Evolutionary conservation across 2,329 filamentous ascomycete genomes (phyloP).

Genomic region (Colletotrichum abscissum): DNA sequence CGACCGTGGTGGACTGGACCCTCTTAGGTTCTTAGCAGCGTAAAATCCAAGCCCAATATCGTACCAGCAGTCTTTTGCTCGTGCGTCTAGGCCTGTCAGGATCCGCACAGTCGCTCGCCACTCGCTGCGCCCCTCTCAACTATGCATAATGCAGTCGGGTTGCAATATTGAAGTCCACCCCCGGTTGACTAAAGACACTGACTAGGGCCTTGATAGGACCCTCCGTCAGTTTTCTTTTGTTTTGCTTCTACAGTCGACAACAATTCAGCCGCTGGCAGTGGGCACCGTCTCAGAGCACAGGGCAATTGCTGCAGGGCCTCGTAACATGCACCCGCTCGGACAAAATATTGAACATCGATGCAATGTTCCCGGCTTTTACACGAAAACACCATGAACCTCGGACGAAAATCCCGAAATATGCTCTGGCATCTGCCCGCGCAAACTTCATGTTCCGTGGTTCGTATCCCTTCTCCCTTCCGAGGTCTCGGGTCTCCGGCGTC

Average conservation of each 20-base stretch:
- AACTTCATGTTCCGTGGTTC: not conserved
- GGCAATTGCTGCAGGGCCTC: not conserved
- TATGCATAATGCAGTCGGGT: conserved; percentile 2
- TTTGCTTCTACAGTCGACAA: not conserved
- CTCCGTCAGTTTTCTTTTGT: not conserved
- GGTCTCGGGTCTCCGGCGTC: not conserved
- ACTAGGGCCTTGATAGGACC: not conserved
- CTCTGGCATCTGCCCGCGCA: not conserved
- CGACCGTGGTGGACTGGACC: not conserved
- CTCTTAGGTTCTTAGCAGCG: not conserved
- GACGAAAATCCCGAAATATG: not conserved
- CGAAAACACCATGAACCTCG: not conserved
- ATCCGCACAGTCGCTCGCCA: not conserved
- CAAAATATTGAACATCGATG: conserved; percentile 1
- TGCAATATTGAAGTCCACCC: conserved; percentile 10
- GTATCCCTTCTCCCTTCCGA: not conserved
- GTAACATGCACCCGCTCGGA: not conserved
- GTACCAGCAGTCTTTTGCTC: not conserved
- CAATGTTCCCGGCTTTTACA: not conserved
- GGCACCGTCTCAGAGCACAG: not conserved
- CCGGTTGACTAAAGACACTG: not conserved
- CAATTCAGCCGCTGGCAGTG: not conserved
- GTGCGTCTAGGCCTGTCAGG: conserved; percentile 18
- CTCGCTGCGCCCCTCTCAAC: not conserved
- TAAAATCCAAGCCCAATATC: not conserved